Conservation (phyloP, 192 early-diverging fungal species). For the Umbelopsis sp. region DNA sequence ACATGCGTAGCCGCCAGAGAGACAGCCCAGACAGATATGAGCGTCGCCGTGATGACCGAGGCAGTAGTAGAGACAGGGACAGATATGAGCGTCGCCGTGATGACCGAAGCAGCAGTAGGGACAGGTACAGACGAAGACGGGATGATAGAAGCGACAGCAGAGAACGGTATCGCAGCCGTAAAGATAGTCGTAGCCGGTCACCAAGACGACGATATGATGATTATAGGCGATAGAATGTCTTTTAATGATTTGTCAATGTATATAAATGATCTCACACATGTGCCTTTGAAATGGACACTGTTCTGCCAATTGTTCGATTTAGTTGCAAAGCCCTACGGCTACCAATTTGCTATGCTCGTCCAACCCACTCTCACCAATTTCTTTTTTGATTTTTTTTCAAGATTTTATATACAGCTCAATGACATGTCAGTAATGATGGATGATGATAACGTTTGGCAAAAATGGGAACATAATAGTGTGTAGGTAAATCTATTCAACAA, state of each 20-base stretch:
- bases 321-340: neutral
- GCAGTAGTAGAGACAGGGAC: neutral
- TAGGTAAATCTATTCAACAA: conserved; percentile 57
- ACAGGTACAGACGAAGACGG: neutral
- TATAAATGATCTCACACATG: neutral
- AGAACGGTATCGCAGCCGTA: neutral
- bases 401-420: conserved; percentile 12
- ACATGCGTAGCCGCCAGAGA: neutral
- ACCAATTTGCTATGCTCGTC: too few relatives aligned
- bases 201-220: neutral
- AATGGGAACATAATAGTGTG: neutral
- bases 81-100: neutral
- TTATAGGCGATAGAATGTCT: neutral
- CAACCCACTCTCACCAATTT: too few relatives aligned
- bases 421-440: conserved; percentile 8
- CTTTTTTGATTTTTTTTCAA: neutral
- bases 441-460: neutral
- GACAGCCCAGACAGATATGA: neutral
- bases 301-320: neutral
- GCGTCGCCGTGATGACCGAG: neutral
- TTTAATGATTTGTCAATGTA: neutral
- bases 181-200: neutral
- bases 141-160: neutral
- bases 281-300: neutral
- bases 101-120: too few relatives aligned